phyloP scores from a whole-genome alignment of 2,329 filamentous ascomycete genomes.

The Lasiodiplodia hormozganensis region DNA sequence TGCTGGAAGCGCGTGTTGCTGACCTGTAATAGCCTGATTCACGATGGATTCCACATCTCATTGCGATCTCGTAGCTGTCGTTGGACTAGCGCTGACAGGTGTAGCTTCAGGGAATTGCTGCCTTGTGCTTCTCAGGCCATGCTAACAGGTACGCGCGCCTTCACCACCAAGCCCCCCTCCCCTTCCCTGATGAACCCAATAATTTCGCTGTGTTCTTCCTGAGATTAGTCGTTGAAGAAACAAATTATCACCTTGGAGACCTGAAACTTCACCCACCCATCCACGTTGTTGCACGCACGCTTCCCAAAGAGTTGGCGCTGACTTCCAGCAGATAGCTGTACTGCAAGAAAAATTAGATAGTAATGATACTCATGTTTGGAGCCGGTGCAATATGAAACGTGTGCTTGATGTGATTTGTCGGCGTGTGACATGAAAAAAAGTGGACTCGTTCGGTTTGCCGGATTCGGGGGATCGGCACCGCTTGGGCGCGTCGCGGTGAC shows the following conservation, averaged over 20 bases:
- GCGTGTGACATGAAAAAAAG: neutral
- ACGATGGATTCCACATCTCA: conserved; percentile 39
- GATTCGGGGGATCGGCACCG: conserved; percentile 17
- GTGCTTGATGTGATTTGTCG: neutral
- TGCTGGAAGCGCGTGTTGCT: neutral
- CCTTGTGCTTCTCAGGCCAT: neutral
- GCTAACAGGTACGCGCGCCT: conserved; percentile 30
- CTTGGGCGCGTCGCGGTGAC: conserved; percentile 19
- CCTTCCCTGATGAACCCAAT: conserved; percentile 63
- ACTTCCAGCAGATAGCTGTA: neutral
- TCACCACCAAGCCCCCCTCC: conserved; percentile 29
- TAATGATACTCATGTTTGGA: neutral
- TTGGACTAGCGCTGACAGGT: conserved; percentile 30
- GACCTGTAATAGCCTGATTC: conserved; percentile 46
- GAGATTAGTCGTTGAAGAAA: conserved; percentile 66
- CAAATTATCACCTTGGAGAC: conserved; percentile 71
- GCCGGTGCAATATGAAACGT: neutral
- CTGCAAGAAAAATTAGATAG: neutral
- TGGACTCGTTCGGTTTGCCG: neutral
- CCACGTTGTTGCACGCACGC: neutral
- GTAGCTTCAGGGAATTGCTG: conserved; percentile 26
- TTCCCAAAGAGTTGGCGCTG: neutral
- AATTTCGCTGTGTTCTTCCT: conserved; percentile 71
- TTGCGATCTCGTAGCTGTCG: conserved; percentile 31
- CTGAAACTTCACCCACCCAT: conserved; percentile 51